phyloP scores from a whole-genome alignment of 306 rosid species.

The Fragaria iinumae region DNA sequence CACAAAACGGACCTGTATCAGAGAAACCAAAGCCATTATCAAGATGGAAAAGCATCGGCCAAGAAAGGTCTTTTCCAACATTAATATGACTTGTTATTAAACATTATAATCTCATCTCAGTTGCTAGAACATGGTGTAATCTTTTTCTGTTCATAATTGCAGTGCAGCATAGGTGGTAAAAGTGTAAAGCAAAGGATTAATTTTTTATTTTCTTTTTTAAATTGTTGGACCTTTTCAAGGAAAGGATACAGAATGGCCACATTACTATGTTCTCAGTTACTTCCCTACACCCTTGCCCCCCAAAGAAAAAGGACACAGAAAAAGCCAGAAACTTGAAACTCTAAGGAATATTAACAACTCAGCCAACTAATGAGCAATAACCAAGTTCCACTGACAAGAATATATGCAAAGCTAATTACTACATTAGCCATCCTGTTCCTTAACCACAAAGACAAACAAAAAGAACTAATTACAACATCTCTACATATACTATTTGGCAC shows the following conservation, averaged over 20 bases:
- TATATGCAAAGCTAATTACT: not conserved
- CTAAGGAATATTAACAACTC: not conserved
- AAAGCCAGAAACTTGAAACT: not conserved
- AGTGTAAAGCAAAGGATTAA: not conserved
- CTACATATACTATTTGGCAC: not conserved
- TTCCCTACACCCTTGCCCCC: not conserved
- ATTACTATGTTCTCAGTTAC: not conserved
- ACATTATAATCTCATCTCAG: not conserved
- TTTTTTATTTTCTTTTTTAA: not conserved
- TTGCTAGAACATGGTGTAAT: not conserved
- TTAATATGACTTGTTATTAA: not conserved
- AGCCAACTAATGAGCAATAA: not conserved
- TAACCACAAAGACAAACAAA: not conserved
- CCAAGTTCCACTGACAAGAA: constrained; percentile 1
- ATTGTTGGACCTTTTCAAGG: not conserved
- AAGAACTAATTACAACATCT: not conserved
- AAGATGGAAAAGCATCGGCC: not conserved
- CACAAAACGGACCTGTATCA: constrained; percentile 63
- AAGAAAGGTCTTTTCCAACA: not conserved
- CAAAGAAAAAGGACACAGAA: not conserved
- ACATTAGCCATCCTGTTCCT: not conserved
- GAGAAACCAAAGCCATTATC: not conserved
- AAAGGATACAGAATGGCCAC: not conserved
- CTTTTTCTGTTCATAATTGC: not conserved
- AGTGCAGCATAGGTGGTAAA: not conserved